Conservation (phyloP, 2,329 filamentous ascomycete genomes). For the Fusarium cyanostomum region DNA sequence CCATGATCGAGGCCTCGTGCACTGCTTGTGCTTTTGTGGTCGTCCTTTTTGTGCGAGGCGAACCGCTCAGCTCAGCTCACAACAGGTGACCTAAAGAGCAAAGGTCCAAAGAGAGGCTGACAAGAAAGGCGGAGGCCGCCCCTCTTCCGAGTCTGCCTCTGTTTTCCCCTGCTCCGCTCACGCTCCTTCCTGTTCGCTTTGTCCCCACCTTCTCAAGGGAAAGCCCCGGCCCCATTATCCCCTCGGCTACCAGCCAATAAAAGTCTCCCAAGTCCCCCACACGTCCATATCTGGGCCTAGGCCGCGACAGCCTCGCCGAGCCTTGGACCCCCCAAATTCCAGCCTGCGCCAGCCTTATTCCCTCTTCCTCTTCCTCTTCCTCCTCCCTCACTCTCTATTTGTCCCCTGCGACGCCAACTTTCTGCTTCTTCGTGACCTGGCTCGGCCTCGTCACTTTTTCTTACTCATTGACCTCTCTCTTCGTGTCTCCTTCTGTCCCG, state of each 20-base stretch:
- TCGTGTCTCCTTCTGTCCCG: slow-evolving; percentile 17
- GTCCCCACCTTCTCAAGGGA: slow-evolving; percentile 15
- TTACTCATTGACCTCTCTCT: slow-evolving; percentile 16
- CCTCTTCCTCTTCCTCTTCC: slow-evolving; percentile 30
- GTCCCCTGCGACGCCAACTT: slow-evolving; percentile 11
- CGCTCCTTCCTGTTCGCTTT: slow-evolving; percentile 25
- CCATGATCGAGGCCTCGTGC: slow-evolving; percentile 19
- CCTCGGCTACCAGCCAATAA: slow-evolving; percentile 45
- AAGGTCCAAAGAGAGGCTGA: slow-evolving; percentile 38
- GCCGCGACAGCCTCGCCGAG: slow-evolving; percentile 43
- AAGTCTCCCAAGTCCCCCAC: slow-evolving; percentile 23
- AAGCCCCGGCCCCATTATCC: slow-evolving; percentile 19
- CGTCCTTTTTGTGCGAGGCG: slow-evolving; percentile 21
- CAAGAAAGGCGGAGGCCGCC: slow-evolving; percentile 37
- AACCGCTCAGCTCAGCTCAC: slow-evolving; percentile 29
- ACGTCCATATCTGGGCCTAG: slow-evolving; percentile 21
- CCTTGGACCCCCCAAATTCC: slow-evolving; percentile 42
- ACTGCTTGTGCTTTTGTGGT: slow-evolving; percentile 15
- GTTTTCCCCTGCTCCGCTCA: slow-evolving; percentile 13
- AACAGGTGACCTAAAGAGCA: slow-evolving; percentile 19
- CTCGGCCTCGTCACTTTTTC: slow-evolving; percentile 12
- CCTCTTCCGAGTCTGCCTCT: slow-evolving; percentile 26
- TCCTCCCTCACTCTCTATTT: slow-evolving; percentile 17
- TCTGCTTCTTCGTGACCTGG: slow-evolving; percentile 18
- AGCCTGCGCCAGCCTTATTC: slow-evolving; percentile 44